phyloP scores from a whole-genome alignment of 768 basidiomycete genomes.

The Trametes meyenii region DNA sequence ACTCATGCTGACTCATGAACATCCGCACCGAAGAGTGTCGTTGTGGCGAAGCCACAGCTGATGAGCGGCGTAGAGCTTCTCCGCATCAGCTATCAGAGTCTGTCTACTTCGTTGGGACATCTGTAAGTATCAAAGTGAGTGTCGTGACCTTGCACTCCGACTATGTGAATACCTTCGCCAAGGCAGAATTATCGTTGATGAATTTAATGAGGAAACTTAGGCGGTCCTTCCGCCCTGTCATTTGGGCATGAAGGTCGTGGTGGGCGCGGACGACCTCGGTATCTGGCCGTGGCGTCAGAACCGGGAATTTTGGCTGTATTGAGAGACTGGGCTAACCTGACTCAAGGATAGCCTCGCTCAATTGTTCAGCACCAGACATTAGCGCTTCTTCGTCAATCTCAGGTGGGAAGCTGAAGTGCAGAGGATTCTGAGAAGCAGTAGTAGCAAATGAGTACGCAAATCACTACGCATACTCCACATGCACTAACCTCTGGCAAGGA shows the following conservation, averaged over 20 bases:
- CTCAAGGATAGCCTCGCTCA: slow-evolving; percentile 68
- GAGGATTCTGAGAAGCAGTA: slow-evolving; percentile 56
- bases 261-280: slow-evolving; percentile 67
- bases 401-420: slow-evolving; percentile 80
- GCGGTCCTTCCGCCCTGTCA: slow-evolving; percentile 73
- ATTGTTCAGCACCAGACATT: slow-evolving; percentile 78
- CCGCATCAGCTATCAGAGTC: slow-evolving; percentile 77
- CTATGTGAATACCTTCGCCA: slow-evolving; percentile 61
- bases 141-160: background rate
- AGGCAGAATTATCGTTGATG: slow-evolving; percentile 83
- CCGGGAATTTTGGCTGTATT: too few species aligned
- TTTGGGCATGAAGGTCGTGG: slow-evolving; percentile 79
- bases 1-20: background rate
- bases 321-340: slow-evolving; percentile 54
- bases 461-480: background rate
- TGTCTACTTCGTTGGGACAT: slow-evolving; percentile 82
- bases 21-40: slow-evolving; percentile 60
- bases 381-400: slow-evolving; percentile 77
- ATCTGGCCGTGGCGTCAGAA: slow-evolving; percentile 32
- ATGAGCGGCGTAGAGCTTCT: slow-evolving; percentile 80
- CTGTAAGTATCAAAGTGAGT: slow-evolving; percentile 41
- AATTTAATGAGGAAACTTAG: slow-evolving; percentile 86
- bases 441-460: background rate
- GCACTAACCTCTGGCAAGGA: slow-evolving; percentile 58
- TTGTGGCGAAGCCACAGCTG: slow-evolving; percentile 83